Percentiles rank a stretch among this genome's conserved stretches.
Conservation (phyloP, 345 rosid species). For the Hibiscus syriacus region DNA sequence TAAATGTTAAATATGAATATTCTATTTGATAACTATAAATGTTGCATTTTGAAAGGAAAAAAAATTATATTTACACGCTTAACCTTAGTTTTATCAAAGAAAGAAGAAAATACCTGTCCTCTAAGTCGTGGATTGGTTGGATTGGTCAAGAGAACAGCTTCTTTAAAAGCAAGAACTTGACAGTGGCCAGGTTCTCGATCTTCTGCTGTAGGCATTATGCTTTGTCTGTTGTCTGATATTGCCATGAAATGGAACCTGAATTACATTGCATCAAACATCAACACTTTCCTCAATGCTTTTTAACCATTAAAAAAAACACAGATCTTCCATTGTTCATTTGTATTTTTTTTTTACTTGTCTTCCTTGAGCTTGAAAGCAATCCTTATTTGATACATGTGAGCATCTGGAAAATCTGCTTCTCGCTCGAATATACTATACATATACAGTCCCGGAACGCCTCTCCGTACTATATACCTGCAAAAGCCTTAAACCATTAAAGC, state of each 20-base stretch:
- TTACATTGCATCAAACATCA: not conserved
- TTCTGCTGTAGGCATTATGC: slow-evolving; percentile 54
- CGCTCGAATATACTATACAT: slow-evolving; percentile 66
- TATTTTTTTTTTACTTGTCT: slow-evolving; percentile 43
- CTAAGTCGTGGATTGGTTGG: slow-evolving; percentile 43
- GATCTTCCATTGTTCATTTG: not conserved
- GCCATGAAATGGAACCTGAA: slow-evolving; percentile 79
- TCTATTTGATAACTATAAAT: too few species aligned
- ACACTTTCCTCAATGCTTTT: not conserved
- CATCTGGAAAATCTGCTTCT: slow-evolving; percentile 67
- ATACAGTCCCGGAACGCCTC: slow-evolving; percentile 62
- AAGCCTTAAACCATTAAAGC: not conserved
- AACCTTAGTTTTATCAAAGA: too few species aligned
- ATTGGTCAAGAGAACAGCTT: slow-evolving; percentile 74
- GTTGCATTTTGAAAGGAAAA: too few species aligned
- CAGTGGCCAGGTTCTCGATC: slow-evolving; percentile 35
- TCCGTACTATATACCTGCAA: slow-evolving; percentile 57
- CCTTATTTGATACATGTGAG: slow-evolving; percentile 83
- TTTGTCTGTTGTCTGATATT: slow-evolving; percentile 55
- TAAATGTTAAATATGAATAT: too few species aligned
- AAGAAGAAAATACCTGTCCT: slow-evolving; percentile 63
- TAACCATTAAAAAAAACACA: not conserved
- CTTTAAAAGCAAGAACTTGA: slow-evolving; percentile 54
- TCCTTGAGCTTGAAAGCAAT: slow-evolving; percentile 66
- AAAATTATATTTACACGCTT: too few species aligned